A percentile compares a stretch with the other conserved stretches of the same genome.
Conservation (phyloP, 2,329 filamentous ascomycete genomes). For the Paecilomyces fulvus region DNA sequence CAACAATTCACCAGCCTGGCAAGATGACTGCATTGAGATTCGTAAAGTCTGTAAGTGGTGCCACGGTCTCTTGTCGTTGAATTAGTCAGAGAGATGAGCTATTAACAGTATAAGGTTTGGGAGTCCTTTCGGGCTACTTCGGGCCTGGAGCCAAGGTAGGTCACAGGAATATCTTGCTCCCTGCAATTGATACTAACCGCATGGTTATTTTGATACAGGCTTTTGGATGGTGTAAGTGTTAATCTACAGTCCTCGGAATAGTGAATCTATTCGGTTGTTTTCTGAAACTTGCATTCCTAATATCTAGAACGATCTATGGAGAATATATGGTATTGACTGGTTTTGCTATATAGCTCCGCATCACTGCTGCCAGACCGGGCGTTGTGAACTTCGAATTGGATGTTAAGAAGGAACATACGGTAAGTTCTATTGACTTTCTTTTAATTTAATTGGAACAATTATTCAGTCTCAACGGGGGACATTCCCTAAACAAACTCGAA, state of each 20-base stretch:
- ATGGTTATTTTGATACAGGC: conserved; percentile 11
- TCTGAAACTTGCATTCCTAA: background rate
- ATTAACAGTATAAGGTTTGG: conserved; percentile 54
- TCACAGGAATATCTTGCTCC: conserved; percentile 2
- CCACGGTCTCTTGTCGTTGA: background rate
- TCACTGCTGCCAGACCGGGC: conserved; percentile 53
- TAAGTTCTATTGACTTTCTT: conserved; percentile 22
- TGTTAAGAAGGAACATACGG: conserved; percentile 57
- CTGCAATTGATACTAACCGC: background rate
- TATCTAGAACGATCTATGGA: background rate
- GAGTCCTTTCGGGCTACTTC: conserved; percentile 80
- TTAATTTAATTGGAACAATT: background rate
- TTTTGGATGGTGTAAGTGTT: conserved; percentile 33
- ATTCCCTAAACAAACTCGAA: background rate
- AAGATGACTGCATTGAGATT: conserved; percentile 51
- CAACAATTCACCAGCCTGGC: background rate
- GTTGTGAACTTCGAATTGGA: conserved; percentile 57
- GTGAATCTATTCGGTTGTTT: background rate
- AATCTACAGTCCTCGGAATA: background rate
- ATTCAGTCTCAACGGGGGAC: background rate
- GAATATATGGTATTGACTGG: background rate
- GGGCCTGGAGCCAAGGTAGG: conserved; percentile 78
- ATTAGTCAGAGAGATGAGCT: background rate
- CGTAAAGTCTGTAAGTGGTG: conserved; percentile 52
- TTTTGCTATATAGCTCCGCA: conserved; percentile 41